Conservation (phyloP, 768 basidiomycete species). For the Xerocomus brunneocitrinus region DNA sequence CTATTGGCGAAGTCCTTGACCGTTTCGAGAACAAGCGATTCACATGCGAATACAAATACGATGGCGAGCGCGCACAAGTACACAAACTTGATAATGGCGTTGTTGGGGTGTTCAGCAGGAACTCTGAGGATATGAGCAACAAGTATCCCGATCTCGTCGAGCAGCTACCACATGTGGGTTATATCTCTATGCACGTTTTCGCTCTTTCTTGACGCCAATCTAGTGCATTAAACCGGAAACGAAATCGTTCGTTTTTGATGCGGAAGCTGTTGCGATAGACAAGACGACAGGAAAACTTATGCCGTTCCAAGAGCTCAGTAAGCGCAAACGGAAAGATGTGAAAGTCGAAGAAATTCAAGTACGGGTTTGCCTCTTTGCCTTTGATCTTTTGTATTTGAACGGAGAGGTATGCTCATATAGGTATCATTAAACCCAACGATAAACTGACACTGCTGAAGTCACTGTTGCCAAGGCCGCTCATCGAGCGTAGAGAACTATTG, state of each 20-base stretch:
- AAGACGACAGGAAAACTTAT: slow-evolving; percentile 76
- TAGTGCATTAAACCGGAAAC: slow-evolving; percentile 85
- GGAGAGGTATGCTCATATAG: slow-evolving; percentile 62
- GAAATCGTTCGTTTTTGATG: slow-evolving; percentile 90
- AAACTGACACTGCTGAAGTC: slow-evolving; percentile 49
- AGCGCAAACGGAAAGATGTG: slow-evolving; percentile 95
- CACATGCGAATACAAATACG: slow-evolving; percentile 99
- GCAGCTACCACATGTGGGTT: slow-evolving; percentile 75
- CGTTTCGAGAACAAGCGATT: slow-evolving; percentile 93
- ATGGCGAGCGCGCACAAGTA: slow-evolving; percentile 96
- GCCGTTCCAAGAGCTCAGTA: slow-evolving; percentile 97
- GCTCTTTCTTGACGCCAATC: slow-evolving; percentile 2
- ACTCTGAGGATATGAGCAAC: slow-evolving; percentile 99
- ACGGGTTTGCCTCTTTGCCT: slow-evolving; percentile 92
- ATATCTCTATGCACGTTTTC: background rate
- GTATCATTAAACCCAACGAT: background rate
- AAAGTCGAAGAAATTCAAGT: slow-evolving; percentile 97
- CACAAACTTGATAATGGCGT: slow-evolving; percentile 80
- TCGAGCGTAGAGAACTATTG: slow-evolving; percentile 73
- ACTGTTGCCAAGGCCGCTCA: slow-evolving; percentile 69
- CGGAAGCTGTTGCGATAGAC: slow-evolving; percentile 96
- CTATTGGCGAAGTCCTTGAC: slow-evolving; percentile 95
- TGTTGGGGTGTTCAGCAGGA: slow-evolving; percentile 91
- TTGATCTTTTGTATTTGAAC: slow-evolving; percentile 94
- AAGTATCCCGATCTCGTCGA: slow-evolving; percentile 99